Evolutionary conservation across 345 rosid genomes (phyloP).

Genomic region (Punica granatum): DNA sequence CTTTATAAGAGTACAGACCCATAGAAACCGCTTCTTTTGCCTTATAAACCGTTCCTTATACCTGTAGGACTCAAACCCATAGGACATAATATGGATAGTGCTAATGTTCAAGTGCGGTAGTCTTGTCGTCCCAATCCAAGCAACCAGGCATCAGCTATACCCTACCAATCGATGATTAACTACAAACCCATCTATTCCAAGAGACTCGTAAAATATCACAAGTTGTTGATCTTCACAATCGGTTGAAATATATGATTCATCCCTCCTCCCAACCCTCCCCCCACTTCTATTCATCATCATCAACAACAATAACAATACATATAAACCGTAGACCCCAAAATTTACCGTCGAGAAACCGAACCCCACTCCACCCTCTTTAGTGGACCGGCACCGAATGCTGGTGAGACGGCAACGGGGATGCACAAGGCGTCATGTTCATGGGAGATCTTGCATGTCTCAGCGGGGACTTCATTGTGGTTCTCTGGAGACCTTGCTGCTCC

Average conservation of each 20-base stretch:
- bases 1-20: no score
- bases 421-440: constrained; percentile 38
- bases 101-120: no score
- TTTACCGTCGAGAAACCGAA: not conserved
- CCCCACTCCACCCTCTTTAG: constrained; percentile 16
- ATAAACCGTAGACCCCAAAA: not conserved
- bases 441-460: constrained; percentile 50
- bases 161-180: no score
- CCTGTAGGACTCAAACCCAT: no score
- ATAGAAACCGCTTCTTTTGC: no score
- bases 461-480: constrained; percentile 44
- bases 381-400: constrained; percentile 46
- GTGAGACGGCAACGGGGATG: constrained; percentile 53
- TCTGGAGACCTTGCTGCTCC: constrained; percentile 26
- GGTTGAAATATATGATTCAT: no score
- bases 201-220: no score
- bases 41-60: no score
- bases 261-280: not conserved
- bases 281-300: not conserved
- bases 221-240: no score
- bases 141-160: no score
- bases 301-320: not conserved
- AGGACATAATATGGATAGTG: no score
- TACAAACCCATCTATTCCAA: not conserved
- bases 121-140: no score